Evolutionary conservation across 1,284 basidiomycete species (phyloP).

Genomic region (Termitomyces sp.): DNA sequence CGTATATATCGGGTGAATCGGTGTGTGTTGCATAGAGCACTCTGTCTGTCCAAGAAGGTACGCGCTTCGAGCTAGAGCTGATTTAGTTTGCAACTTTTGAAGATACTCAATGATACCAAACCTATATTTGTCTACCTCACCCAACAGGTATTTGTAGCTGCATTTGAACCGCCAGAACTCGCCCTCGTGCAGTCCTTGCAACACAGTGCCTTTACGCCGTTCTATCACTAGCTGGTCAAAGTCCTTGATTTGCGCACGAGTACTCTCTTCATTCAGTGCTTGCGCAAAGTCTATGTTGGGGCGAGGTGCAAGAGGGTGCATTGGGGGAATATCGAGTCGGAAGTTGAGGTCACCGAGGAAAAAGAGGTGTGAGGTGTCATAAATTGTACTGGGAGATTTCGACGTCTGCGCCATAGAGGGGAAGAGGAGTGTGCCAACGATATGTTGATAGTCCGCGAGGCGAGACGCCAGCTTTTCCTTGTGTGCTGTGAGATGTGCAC

Average conservation of each 20-base stretch:
- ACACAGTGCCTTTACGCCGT: constrained; percentile 56
- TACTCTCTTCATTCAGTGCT: constrained; percentile 46
- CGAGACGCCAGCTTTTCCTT: constrained; percentile 68
- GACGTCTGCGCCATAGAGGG: constrained; percentile 42
- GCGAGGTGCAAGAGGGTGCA: constrained; percentile 37
- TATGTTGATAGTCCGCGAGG: constrained; percentile 77
- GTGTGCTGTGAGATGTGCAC: constrained; percentile 88
- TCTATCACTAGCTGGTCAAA: constrained; percentile 76
- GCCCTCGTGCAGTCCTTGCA: constrained; percentile 75
- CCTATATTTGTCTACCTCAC: constrained; percentile 78
- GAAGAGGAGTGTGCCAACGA: constrained; percentile 83
- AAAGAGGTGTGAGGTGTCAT: constrained; percentile 81
- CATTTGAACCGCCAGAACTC: constrained; percentile 82
- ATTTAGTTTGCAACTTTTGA: constrained; percentile 5
- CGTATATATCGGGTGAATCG: constrained; percentile 54
- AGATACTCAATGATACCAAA: constrained; percentile 25
- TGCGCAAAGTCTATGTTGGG: constrained; percentile 32
- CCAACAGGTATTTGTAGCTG: constrained; percentile 84
- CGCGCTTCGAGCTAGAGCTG: constrained; percentile 59
- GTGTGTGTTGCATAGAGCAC: constrained; percentile 81
- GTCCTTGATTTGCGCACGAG: constrained; percentile 62
- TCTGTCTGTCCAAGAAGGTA: constrained; percentile 93
- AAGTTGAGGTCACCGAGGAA: constrained; percentile 91
- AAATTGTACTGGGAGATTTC: constrained; percentile 54
- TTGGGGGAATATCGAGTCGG: constrained; percentile 58